These are phyloP conservation scores for Tilletia horrida DNA, from an alignment of 1,284 basidiomycete genomes.

Conservation along the genomic window DNA sequence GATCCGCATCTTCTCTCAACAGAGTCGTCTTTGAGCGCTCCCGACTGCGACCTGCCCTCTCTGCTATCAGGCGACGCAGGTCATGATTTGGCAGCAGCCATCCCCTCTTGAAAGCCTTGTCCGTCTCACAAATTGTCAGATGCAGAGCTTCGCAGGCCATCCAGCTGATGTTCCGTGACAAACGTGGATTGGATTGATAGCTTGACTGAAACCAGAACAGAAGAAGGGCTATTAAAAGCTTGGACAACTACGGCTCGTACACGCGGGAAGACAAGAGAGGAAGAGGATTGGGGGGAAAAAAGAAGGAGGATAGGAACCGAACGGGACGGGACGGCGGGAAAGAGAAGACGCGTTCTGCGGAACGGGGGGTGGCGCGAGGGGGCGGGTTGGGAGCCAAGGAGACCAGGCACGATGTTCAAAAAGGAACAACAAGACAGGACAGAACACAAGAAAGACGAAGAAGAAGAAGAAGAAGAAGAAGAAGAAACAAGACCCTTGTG, in stretches of 20 bases:
- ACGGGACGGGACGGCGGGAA: not conserved
- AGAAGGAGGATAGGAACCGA: not conserved
- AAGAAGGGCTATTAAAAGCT: too few relatives aligned
- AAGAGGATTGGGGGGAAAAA: not conserved
- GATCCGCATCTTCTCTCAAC: too few relatives aligned
- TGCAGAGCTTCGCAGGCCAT: too few relatives aligned
- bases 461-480: not conserved
- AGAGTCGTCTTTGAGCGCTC: conserved; percentile 1
- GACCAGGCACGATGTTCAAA: not conserved
- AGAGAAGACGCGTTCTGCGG: not conserved
- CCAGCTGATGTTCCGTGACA: too few relatives aligned
- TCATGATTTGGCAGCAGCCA: too few relatives aligned
- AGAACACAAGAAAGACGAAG: not conserved
- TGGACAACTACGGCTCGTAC: too few relatives aligned
- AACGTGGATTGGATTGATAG: too few relatives aligned
- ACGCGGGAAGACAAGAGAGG: not conserved
- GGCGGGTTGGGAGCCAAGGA: not conserved
- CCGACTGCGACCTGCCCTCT: not conserved
- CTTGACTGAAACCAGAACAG: too few relatives aligned
- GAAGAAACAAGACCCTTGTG: not conserved
- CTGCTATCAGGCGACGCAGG: too few relatives aligned
- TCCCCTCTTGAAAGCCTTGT: too few relatives aligned
- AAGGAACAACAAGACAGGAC: not conserved
- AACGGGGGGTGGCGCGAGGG: not conserved
- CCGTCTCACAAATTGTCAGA: too few relatives aligned